phyloP scores from a whole-genome alignment of 768 basidiomycete species.

The Xanthoconium purpureum region DNA sequence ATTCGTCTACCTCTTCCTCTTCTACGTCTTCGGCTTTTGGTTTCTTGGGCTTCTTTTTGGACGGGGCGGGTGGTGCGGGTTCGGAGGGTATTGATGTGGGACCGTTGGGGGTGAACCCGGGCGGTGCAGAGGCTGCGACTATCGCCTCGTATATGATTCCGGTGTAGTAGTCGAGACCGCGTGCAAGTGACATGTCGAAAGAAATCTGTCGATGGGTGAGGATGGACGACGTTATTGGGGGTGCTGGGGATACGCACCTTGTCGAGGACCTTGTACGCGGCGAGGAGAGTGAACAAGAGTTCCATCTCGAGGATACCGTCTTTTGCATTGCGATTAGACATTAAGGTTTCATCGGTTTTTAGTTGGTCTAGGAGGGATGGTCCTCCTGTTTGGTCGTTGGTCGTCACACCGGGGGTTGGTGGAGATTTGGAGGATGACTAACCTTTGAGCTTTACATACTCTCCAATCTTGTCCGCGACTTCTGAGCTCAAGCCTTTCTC shows the following conservation, averaged over 20 bases:
- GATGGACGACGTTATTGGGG: not conserved
- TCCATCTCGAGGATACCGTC: conserved; percentile 86
- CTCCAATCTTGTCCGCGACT: conserved; percentile 91
- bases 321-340: conserved; percentile 69
- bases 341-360: conserved; percentile 58
- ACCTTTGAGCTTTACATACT: conserved; percentile 97
- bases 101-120: conserved; percentile 62
- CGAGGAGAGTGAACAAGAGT: conserved; percentile 76
- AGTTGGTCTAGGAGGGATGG: conserved; percentile 72
- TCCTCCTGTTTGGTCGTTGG: conserved; percentile 51
- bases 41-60: conserved; percentile 45
- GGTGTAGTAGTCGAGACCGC: conserved; percentile 97
- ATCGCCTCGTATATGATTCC: conserved; percentile 98
- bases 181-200: conserved; percentile 95
- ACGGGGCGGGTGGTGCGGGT: conserved; percentile 10
- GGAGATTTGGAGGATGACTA: conserved; percentile 1
- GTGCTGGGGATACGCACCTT: conserved; percentile 48
- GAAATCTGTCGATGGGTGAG: conserved; percentile 59
- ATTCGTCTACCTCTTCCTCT: conserved; percentile 87
- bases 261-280: conserved; percentile 73
- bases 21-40: conserved; percentile 40
- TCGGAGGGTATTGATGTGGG: conserved; percentile 35
- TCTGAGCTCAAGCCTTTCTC: conserved; percentile 85
- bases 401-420: not conserved
- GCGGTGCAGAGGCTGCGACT: conserved; percentile 91